Evolutionary conservation across 2,329 filamentous ascomycete species (phyloP).

Genomic region (Samsoniella hepiali): DNA sequence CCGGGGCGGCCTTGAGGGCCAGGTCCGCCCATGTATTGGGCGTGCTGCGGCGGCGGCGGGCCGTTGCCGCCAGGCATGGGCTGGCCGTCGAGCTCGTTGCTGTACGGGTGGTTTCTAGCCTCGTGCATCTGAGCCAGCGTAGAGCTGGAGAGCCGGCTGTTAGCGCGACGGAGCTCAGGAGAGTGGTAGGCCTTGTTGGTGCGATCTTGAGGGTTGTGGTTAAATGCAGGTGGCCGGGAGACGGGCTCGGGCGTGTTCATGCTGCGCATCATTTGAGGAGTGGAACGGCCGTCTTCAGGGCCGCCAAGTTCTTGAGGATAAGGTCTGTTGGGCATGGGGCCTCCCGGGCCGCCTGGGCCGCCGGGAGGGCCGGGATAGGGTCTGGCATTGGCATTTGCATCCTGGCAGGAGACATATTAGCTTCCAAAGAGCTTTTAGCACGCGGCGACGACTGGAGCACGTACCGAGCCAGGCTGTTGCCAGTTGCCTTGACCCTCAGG

Average conservation of each 20-base stretch:
- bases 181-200: constrained; percentile 69
- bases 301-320: constrained; percentile 22
- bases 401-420: constrained; percentile 29
- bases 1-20: constrained; percentile 38
- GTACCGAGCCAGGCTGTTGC: constrained; percentile 33
- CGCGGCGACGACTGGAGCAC: constrained; percentile 35
- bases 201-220: constrained; percentile 67
- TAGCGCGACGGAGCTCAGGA: constrained; percentile 74
- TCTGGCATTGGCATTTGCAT: constrained; percentile 27
- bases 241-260: constrained; percentile 73
- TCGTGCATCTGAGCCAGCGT: constrained; percentile 79
- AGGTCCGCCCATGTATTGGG: constrained; percentile 32
- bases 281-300: constrained; percentile 1
- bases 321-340: constrained; percentile 22
- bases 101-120: constrained; percentile 26
- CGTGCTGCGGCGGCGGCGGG: constrained; percentile 8
- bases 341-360: constrained; percentile 6
- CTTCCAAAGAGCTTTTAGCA: constrained; percentile 47
- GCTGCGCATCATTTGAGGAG: constrained; percentile 38
- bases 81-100: constrained; percentile 17
- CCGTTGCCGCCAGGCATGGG: constrained; percentile 2
- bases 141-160: constrained; percentile 76
- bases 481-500: constrained; percentile 40
- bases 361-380: constrained; percentile 24
- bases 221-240: constrained; percentile 72